These are phyloP conservation scores for Schwanniomyces etchellsii DNA, from an alignment of 1,139 yeast genomes.

Conservation along the genomic window DNA sequence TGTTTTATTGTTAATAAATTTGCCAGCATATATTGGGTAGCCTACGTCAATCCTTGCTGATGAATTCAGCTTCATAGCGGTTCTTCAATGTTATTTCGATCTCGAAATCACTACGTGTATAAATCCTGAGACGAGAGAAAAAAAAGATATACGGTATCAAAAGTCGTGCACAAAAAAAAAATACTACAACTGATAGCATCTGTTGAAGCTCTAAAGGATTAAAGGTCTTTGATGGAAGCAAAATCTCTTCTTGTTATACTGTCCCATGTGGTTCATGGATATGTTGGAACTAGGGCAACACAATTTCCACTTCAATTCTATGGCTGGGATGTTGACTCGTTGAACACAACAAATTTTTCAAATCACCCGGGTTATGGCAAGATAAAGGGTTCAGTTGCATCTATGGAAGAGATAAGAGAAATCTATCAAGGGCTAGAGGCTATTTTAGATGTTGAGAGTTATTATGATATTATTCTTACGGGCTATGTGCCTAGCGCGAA, in stretches of 20 bases:
- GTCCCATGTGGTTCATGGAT: slow-evolving; percentile 84
- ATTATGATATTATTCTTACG: slow-evolving; percentile 58
- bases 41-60: slow-evolving; percentile 51
- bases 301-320: slow-evolving; percentile 71
- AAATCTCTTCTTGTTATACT: slow-evolving; percentile 40
- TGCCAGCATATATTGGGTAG: slow-evolving; percentile 79
- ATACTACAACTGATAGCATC: slow-evolving; percentile 2
- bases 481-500: slow-evolving; percentile 68
- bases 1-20: slow-evolving; percentile 57
- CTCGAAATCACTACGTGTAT: neutral
- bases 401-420: slow-evolving; percentile 15
- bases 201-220: too few species aligned
- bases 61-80: neutral
- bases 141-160: neutral
- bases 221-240: slow-evolving; percentile 3
- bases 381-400: slow-evolving; percentile 12
- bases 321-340: slow-evolving; percentile 82
- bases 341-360: slow-evolving; percentile 75
- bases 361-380: slow-evolving; percentile 79
- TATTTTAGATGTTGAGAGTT: slow-evolving; percentile 18
- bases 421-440: slow-evolving; percentile 19
- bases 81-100: neutral
- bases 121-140: neutral
- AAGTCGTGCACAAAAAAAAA: neutral
- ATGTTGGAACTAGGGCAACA: slow-evolving; percentile 77